phyloP scores from a whole-genome alignment of 1,284 basidiomycete species.

The Tylopilus sp. region DNA sequence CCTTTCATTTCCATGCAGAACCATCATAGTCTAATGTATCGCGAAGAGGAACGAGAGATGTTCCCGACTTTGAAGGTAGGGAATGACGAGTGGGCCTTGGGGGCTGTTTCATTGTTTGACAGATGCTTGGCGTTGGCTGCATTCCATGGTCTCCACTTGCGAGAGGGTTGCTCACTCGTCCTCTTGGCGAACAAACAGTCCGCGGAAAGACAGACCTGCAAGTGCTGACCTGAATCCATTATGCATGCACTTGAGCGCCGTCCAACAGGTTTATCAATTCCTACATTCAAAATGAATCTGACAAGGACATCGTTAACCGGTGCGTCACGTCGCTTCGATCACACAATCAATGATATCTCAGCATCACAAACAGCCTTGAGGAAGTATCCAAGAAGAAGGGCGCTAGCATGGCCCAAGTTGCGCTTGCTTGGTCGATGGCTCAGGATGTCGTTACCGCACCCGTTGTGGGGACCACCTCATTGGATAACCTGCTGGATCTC shows the following conservation, averaged over 20 bases:
- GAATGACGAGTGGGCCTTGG: no score
- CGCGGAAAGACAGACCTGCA: slow-evolving; percentile 33
- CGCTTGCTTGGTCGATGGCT: slow-evolving; percentile 44
- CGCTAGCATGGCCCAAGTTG: slow-evolving; percentile 48
- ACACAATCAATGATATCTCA: not conserved
- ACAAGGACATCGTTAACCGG: slow-evolving; percentile 26
- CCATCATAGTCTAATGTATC: slow-evolving; percentile 45
- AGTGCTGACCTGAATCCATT: not conserved
- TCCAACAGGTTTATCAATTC: slow-evolving; percentile 11
- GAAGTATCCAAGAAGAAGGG: slow-evolving; percentile 43
- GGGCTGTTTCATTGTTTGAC: no score
- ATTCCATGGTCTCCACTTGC: slow-evolving; percentile 46
- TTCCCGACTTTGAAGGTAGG: slow-evolving; percentile 37
- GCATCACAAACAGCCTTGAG: slow-evolving; percentile 33
- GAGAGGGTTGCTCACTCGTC: slow-evolving; percentile 41
- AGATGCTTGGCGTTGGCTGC: slow-evolving; percentile 38
- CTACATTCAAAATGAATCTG: slow-evolving; percentile 16
- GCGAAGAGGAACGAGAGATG: slow-evolving; percentile 59
- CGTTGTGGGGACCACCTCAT: slow-evolving; percentile 45
- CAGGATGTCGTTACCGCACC: slow-evolving; percentile 38
- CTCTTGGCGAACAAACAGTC: slow-evolving; percentile 31
- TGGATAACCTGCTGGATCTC: slow-evolving; percentile 45
- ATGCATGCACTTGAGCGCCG: slow-evolving; percentile 7
- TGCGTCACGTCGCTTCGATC: slow-evolving; percentile 5
- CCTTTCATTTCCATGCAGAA: slow-evolving; percentile 61